Evolutionary conservation across 345 rosid genomes (phyloP).

Genomic region (Populus davidiana): DNA sequence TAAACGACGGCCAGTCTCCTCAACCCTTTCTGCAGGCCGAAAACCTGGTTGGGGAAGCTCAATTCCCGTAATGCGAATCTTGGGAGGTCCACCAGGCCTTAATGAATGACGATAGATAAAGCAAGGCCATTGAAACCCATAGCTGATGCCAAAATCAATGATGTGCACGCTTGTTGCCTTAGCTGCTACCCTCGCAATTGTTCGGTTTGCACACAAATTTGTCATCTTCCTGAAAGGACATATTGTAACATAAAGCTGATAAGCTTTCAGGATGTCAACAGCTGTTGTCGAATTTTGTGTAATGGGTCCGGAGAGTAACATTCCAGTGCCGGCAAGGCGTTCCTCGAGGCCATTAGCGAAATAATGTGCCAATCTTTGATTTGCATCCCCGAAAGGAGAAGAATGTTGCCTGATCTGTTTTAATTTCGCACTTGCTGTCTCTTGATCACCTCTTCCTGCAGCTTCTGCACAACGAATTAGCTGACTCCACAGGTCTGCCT

Average conservation of each 20-base stretch:
- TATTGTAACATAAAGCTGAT: slow-evolving; percentile 43
- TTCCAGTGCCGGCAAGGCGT: slow-evolving; percentile 46
- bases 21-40: slow-evolving; percentile 62
- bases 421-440: slow-evolving; percentile 49
- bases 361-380: slow-evolving; percentile 61
- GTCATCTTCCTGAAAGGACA: slow-evolving; percentile 57
- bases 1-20: slow-evolving; percentile 64
- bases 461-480: slow-evolving; percentile 72
- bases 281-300: slow-evolving; percentile 35
- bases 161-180: slow-evolving; percentile 61
- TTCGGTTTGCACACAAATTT: slow-evolving; percentile 41
- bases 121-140: slow-evolving; percentile 91
- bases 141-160: slow-evolving; percentile 70
- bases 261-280: slow-evolving; percentile 53
- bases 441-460: slow-evolving; percentile 52
- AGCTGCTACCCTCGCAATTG: slow-evolving; percentile 42
- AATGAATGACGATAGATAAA: slow-evolving; percentile 52
- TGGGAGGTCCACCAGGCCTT: slow-evolving; percentile 48
- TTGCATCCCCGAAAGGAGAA: slow-evolving; percentile 52
- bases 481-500: slow-evolving; percentile 46
- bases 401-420: slow-evolving; percentile 67
- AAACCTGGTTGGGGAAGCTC: slow-evolving; percentile 86
- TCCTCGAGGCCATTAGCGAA: slow-evolving; percentile 62
- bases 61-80: slow-evolving; percentile 66
- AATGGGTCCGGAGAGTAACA: slow-evolving; percentile 28